These are phyloP conservation scores for Wilcoxina mikolae DNA, from an alignment of 495 filamentous ascomycete species.

Conservation along the genomic window DNA sequence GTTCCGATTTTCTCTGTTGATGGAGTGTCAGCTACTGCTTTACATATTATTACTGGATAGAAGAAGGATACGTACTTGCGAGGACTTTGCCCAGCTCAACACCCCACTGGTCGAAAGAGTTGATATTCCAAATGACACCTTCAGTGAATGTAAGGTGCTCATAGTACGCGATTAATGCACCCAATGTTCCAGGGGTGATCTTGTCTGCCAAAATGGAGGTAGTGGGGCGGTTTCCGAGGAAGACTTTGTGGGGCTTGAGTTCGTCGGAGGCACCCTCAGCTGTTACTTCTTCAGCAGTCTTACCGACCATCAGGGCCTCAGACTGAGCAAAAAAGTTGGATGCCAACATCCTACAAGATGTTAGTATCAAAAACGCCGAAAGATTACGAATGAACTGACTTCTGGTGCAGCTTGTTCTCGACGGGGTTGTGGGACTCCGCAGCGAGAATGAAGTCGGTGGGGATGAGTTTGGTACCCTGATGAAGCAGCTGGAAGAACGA, in stretches of 20 bases:
- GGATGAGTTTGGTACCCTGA: slow-evolving; percentile 97
- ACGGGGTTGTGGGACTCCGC: slow-evolving; percentile 94
- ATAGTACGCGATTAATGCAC: slow-evolving; percentile 94
- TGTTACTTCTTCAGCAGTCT: slow-evolving; percentile 78
- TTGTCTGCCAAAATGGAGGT: slow-evolving; percentile 86
- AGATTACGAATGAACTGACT: slow-evolving; percentile 32
- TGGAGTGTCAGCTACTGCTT: slow-evolving; percentile 38
- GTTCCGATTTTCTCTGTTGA: slow-evolving; percentile 35
- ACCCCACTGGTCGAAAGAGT: slow-evolving; percentile 98
- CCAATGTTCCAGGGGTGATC: slow-evolving; percentile 86
- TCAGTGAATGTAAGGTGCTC: slow-evolving; percentile 97
- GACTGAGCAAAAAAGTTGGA: slow-evolving; percentile 98
- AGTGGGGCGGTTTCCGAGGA: slow-evolving; percentile 92
- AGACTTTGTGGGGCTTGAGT: slow-evolving; percentile 93
- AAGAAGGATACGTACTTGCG: slow-evolving; percentile 39
- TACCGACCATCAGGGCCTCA: slow-evolving; percentile 96
- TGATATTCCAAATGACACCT: slow-evolving; percentile 97
- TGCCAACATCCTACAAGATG: slow-evolving; percentile 59
- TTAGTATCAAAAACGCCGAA: neutral
- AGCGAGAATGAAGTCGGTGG: slow-evolving; percentile 92
- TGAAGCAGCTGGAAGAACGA: slow-evolving; percentile 99
- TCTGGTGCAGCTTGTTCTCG: slow-evolving; percentile 82
- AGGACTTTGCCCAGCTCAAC: slow-evolving; percentile 94
- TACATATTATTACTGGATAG: neutral
- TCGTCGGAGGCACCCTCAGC: slow-evolving; percentile 72